phyloP scores from a whole-genome alignment of 306 rosid species.

The Astragalus glycyphyllos region DNA sequence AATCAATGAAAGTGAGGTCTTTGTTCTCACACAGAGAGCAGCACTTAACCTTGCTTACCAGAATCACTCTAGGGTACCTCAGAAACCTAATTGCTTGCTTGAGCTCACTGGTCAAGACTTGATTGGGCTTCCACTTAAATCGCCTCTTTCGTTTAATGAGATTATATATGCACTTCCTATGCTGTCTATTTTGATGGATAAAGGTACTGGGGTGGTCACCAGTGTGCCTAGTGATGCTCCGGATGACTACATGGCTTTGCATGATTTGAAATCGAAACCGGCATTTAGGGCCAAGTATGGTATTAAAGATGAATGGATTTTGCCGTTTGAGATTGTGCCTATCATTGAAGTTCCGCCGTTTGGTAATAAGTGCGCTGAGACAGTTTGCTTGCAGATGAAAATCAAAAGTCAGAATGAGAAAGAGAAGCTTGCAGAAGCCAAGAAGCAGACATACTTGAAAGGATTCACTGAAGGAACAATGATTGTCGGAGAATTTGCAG shows the following conservation, averaged over 20 bases:
- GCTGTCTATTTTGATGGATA: conserved; percentile 89
- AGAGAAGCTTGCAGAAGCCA: conserved; percentile 94
- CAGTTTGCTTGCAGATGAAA: conserved; percentile 78
- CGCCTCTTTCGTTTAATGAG: conserved; percentile 78
- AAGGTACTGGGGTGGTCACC: conserved; percentile 95
- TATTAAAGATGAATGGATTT: conserved; percentile 86
- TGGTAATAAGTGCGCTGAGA: conserved; percentile 86
- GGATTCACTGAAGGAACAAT: conserved; percentile 93
- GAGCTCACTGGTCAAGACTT: conserved; percentile 80
- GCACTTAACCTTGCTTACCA: conserved; percentile 96
- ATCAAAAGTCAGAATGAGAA: conserved; percentile 93
- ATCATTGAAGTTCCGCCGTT: conserved; percentile 78
- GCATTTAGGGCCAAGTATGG: conserved; percentile 79
- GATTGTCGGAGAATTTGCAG: conserved; percentile 76
- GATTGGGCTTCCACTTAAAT: conserved; percentile 88
- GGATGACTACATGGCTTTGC: conserved; percentile 94
- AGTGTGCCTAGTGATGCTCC: conserved; percentile 98
- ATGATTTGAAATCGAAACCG: conserved; percentile 78
- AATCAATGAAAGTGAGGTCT: conserved; percentile 77
- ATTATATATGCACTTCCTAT: conserved; percentile 91
- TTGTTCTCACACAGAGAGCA: conserved; percentile 68
- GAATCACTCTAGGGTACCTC: conserved; percentile 66
- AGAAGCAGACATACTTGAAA: conserved; percentile 86
- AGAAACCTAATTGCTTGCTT: conserved; percentile 77
- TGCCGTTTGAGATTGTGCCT: conserved; percentile 86